phyloP scores from a whole-genome alignment of 2,329 filamentous ascomycete genomes.

The Claviceps purpurea region DNA sequence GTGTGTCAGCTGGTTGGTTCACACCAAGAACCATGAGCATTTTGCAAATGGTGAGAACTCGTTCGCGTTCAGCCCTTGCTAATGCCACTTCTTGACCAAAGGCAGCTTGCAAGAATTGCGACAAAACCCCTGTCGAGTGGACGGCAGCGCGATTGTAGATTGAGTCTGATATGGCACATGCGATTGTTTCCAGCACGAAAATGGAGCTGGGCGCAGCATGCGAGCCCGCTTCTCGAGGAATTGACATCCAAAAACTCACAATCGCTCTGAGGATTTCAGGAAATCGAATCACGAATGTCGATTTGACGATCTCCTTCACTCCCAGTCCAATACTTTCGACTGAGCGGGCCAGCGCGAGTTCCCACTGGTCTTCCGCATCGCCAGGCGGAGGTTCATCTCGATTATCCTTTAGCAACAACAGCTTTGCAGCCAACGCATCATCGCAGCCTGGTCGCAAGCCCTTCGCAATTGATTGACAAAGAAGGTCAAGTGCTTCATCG shows the following conservation, averaged over 20 bases:
- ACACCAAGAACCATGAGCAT: conserved; percentile 63
- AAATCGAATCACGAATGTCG: conserved; percentile 41
- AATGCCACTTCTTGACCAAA: conserved; percentile 41
- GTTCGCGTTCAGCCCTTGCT: conserved; percentile 38
- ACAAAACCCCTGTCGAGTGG: conserved; percentile 59
- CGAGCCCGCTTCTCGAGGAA: conserved; percentile 33
- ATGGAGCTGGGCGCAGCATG: conserved; percentile 42
- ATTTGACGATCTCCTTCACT: conserved; percentile 35
- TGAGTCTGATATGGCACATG: conserved; percentile 44
- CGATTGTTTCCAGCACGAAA: conserved; percentile 51
- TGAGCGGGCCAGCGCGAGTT: conserved; percentile 23
- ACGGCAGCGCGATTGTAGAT: conserved; percentile 56
- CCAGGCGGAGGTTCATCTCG: conserved; percentile 6
- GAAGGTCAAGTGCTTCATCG: conserved; percentile 56
- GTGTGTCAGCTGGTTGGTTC: conserved; percentile 68
- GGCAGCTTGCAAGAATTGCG: conserved; percentile 48
- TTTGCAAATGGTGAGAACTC: conserved; percentile 54
- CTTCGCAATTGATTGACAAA: conserved; percentile 45
- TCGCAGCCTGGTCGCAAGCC: conserved; percentile 19
- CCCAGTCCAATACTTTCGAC: conserved; percentile 23
- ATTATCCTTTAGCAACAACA: conserved; percentile 9
- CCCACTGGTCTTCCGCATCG: conserved; percentile 22
- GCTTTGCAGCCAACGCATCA: conserved; percentile 4
- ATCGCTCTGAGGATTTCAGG: conserved; percentile 50
- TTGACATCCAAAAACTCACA: conserved; percentile 49